Percentiles rank a stretch among this genome's conserved stretches.
These are phyloP conservation scores for Vitis amurensis DNA, from an alignment of 164 flowering plant species.

Conservation along the genomic window DNA sequence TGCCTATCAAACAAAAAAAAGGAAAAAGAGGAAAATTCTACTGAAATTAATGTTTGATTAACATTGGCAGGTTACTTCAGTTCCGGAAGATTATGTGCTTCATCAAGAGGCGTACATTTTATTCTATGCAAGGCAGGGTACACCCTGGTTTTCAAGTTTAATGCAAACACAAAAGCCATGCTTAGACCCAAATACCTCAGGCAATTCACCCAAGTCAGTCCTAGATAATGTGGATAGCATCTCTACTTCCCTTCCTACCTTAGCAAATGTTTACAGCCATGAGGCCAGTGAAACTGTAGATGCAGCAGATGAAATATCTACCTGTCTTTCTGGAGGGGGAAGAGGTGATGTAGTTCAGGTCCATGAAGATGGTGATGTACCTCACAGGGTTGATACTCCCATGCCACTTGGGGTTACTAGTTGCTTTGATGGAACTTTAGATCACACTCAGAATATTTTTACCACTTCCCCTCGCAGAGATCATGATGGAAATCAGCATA, in stretches of 20 bases:
- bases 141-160: slow-evolving; percentile 71
- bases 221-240: slow-evolving; percentile 37
- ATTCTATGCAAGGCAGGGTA: slow-evolving; percentile 72
- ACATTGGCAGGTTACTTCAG: slow-evolving; percentile 39
- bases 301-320: slow-evolving; percentile 14
- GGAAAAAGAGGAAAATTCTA: neutral
- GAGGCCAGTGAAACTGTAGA: slow-evolving; percentile 13
- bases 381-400: slow-evolving; percentile 1
- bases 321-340: slow-evolving; percentile 1
- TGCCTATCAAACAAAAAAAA: too few species aligned
- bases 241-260: slow-evolving; percentile 11
- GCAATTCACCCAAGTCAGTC: slow-evolving; percentile 67
- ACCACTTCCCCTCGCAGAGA: neutral
- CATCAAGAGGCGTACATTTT: slow-evolving; percentile 78
- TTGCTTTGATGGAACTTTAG: neutral
- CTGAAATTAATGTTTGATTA: neutral
- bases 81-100: slow-evolving; percentile 49
- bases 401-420: neutral
- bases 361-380: slow-evolving; percentile 8
- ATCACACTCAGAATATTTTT: neutral
- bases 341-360: neutral
- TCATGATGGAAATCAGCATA: slow-evolving; percentile 6
- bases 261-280: neutral
- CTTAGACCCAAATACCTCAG: slow-evolving; percentile 3
- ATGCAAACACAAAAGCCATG: slow-evolving; percentile 36